Base-by-base conservation (phyloP, 768 basidiomycete species). In the Boletus pseudo-olivaceus region DNA sequence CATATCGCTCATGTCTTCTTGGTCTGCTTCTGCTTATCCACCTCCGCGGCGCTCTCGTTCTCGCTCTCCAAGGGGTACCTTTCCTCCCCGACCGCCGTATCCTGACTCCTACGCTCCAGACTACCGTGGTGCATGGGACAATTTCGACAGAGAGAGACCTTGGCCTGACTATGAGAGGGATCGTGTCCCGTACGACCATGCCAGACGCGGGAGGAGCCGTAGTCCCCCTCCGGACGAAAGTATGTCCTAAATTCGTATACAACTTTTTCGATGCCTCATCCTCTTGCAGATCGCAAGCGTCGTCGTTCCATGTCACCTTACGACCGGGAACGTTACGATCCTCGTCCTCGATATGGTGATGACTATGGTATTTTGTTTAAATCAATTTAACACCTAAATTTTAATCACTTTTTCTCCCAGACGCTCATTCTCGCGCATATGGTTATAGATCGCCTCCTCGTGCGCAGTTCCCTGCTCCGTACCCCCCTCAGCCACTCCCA, bases 321-420 rank as follows among this genome's bases (percentile, higher is more conserved):
- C 62, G 91, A 93, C 65, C 78, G 90, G 54, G 90, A 90, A 53
- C 75, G 90, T 41, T 92, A 85, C 65, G 90, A 92, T 55, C 87
- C 90, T 48, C 80, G 91, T 46, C 90, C 89, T 34, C 81, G 90
- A 47, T 90, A 90, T 65, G 83, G 73, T 54, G 91, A 93, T 48
- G 88, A 92, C 63, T 87, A 85, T 69, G 90, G 90, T 91, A 78
- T 73, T 77, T 63, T 56, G 47, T 53, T 50, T 54, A 4, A 39
- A 39, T 40, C 8, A 9, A 23, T 48, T 46, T 43, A 26, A 39
- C 5, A 42, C 15, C 45, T 23, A 14, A 40, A 14, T 23, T 51
- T 51, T 44, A 53, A 67, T 35, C 33, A 59, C 30, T 47, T 57
- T 30, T 60, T 12, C 59, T 30, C 46, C 6, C 27, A 89, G 87